Evolutionary conservation across 768 basidiomycete genomes (phyloP), one percentile per base, ranked within the genome.

Genomic region (Plicaturopsis crispa): DNA sequence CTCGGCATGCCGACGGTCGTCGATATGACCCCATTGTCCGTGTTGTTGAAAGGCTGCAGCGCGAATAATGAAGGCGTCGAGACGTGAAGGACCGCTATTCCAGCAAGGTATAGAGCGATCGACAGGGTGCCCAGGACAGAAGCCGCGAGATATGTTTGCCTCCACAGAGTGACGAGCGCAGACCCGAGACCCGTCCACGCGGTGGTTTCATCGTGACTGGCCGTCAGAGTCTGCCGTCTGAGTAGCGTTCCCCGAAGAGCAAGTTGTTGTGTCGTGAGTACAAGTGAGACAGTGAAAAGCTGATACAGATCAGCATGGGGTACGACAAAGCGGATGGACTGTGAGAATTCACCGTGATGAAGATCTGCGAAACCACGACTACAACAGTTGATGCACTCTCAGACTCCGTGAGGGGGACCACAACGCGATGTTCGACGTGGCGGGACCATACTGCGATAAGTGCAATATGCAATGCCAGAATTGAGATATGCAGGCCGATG

Each of bases 111-210:
- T 5, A 33, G 14, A 5, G 22, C 31, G 19, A 51, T 46, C 16
- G 49, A 45, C 8, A 46, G 16, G 13, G 43, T 30, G 6, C 36
- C 20, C 37, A 31, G 34, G 12, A 34, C 5, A 2, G 51, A 55
- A 8, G 54, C 43, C 2, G 32, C 2, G 10, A 41, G 14, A 12
- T 30, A 20, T 7, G 24, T 44, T 31, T 55, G 53, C 11, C 32
- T 24, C 51, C 48, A 53, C 5, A 51, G 32, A 4, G 22, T 7
- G 18, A 40, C 11, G 4, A 47, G 0, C 5, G 54, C 51, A 36
- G 47, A 36, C n/a, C 53, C 53, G 36, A 49, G 40, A 0, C 55
- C 50, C 12, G 35, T 36, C 54, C 54, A 55, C 11, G 55, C 49
- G 3, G 31, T 22, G 30, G 39, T 3, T 5, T 44, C 22, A 28